Percentiles rank a stretch among this genome's conserved stretches.
phyloP scores from a whole-genome alignment of 768 basidiomycete species.

The Gelatoporia subvermispora region DNA sequence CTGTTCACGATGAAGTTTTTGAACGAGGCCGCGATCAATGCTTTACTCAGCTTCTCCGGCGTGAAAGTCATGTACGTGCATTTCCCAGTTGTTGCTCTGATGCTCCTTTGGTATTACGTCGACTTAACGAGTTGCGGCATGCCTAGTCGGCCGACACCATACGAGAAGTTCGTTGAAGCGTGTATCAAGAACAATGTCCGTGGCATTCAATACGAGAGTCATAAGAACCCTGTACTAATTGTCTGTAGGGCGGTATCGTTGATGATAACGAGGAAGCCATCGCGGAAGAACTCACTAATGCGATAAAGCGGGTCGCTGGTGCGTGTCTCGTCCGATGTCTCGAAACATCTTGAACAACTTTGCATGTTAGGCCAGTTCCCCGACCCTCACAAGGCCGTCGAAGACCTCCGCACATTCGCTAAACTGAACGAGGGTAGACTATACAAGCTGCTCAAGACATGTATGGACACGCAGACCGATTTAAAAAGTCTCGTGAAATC shows the following conservation, averaged over 20 bases:
- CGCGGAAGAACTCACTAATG: conserved; percentile 45
- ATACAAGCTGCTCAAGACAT: conserved; percentile 78
- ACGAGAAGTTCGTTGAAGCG: conserved; percentile 62
- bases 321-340: conserved; percentile 41
- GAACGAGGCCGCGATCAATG: conserved; percentile 49
- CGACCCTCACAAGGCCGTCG: conserved; percentile 69
- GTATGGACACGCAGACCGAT: conserved; percentile 82
- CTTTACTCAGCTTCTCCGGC: conserved; percentile 56
- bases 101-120: not conserved
- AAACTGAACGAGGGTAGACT: conserved; percentile 80
- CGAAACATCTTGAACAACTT: no score
- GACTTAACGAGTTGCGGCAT: not conserved
- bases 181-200: conserved; percentile 85
- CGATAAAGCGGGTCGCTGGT: conserved; percentile 63
- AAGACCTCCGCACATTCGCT: conserved; percentile 81
- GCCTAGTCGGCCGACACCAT: conserved; percentile 63
- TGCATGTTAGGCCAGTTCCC: conserved; percentile 43
- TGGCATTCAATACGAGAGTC: conserved; percentile 8
- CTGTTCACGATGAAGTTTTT: conserved; percentile 68
- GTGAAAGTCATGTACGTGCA: conserved; percentile 56
- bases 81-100: not conserved
- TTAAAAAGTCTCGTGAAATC: conserved; percentile 77
- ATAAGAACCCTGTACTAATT: not conserved
- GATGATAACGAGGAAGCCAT: conserved; percentile 75
- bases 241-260: conserved; percentile 76